phyloP scores from a whole-genome alignment of 108 stramenopile genomes.

The Cyclotella distinguenda region DNA sequence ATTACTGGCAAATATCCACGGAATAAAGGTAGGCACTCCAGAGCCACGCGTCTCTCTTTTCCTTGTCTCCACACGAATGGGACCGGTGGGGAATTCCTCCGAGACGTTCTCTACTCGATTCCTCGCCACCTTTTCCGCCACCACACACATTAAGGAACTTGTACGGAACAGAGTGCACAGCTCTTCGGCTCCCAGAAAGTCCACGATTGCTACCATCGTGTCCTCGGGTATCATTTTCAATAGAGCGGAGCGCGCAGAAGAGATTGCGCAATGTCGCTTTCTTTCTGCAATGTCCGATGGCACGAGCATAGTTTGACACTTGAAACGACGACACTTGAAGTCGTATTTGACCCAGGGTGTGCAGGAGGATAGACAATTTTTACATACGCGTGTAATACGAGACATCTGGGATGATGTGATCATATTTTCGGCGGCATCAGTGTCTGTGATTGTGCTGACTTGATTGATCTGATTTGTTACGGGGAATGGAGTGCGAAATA shows the following conservation, averaged over 20 bases:
- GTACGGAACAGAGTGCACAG: constrained; percentile 22
- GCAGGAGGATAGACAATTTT: constrained; percentile 21
- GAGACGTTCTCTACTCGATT: constrained; percentile 19
- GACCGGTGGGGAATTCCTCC: constrained; percentile 25
- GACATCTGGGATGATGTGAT: not conserved
- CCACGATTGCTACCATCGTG: constrained; percentile 33
- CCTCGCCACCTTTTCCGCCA: constrained; percentile 30
- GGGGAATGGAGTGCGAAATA: constrained; percentile 13
- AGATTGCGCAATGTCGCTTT: constrained; percentile 15
- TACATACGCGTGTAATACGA: constrained; percentile 30
- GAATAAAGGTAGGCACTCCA: constrained; percentile 12
- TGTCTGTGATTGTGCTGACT: not conserved
- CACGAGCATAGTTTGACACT: constrained; percentile 35
- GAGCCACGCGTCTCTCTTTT: no score
- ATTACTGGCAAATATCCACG: constrained; percentile 10
- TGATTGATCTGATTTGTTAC: no score
- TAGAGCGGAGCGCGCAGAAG: constrained; percentile 10
- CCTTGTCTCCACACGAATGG: constrained; percentile 9
- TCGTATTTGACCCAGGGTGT: constrained; percentile 40
- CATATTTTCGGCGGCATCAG: not conserved
- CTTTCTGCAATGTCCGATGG: constrained; percentile 34
- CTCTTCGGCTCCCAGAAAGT: constrained; percentile 25
- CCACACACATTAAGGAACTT: constrained; percentile 25
- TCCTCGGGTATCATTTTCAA: constrained; percentile 39
- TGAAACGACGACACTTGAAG: constrained; percentile 30